A percentile compares a stretch with the other conserved stretches of the same genome.
phyloP scores from a whole-genome alignment of 2,329 filamentous ascomycete species.

The Periconia sp. region DNA sequence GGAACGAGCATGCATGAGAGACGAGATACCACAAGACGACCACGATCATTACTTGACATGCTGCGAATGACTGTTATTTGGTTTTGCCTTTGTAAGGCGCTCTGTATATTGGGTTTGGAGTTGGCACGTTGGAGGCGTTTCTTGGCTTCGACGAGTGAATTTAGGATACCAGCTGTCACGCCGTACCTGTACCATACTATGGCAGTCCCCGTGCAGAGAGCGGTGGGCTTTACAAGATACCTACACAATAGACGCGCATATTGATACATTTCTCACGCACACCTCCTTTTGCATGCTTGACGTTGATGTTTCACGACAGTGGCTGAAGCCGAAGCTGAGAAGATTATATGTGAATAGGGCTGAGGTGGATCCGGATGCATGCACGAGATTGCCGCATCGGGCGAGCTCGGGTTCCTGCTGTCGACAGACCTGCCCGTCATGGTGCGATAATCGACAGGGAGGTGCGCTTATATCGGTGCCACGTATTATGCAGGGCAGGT shows the following conservation, averaged over 20 bases:
- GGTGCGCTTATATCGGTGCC: constrained; percentile 4
- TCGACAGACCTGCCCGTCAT: background rate
- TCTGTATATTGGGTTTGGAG: background rate
- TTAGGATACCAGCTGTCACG: constrained; percentile 8
- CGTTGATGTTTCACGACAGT: background rate
- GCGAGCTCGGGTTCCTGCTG: background rate
- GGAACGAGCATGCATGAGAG: constrained; percentile 28
- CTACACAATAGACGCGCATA: constrained; percentile 1
- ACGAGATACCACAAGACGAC: constrained; percentile 13
- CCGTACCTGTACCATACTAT: background rate
- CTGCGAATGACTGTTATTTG: no score
- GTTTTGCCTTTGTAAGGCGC: background rate
- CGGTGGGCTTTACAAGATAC: constrained; percentile 9
- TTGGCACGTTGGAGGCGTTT: background rate
- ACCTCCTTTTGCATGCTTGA: background rate
- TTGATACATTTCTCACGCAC: constrained; percentile 1
- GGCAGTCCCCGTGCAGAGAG: background rate
- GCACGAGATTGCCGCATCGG: background rate
- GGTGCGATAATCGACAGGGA: background rate
- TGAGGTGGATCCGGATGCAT: constrained; percentile 4
- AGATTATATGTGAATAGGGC: no score
- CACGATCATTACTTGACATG: constrained; percentile 9
- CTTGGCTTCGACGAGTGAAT: background rate
- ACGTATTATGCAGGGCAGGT: no score
- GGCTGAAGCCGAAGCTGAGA: background rate